Percentiles rank a stretch among this genome's conserved stretches.
Evolutionary conservation across 1,284 basidiomycete genomes (phyloP).

Genomic region (Bondarzewia mesenterica): DNA sequence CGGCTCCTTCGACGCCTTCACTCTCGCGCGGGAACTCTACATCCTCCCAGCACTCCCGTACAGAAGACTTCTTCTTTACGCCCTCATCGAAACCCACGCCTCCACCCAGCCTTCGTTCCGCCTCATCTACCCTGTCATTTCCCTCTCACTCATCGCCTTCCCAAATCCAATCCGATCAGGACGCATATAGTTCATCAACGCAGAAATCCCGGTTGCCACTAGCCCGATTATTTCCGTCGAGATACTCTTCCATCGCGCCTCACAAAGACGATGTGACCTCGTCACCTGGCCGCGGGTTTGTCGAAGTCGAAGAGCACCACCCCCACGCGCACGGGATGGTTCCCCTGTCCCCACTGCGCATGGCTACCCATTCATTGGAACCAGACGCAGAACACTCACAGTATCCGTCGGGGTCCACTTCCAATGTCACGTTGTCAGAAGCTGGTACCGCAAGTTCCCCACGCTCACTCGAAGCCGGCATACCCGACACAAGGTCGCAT

Average conservation of each 20-base stretch:
- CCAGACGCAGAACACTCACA: background rate
- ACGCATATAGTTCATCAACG: background rate
- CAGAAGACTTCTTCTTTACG: conserved; percentile 23
- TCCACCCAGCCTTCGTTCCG: conserved; percentile 7
- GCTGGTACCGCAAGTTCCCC: conserved; percentile 6
- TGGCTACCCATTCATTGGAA: background rate
- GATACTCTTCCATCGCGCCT: conserved; percentile 14
- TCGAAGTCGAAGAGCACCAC: too few relatives aligned
- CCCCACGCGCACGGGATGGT: background rate
- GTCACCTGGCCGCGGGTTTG: background rate
- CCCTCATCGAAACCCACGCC: conserved; percentile 21
- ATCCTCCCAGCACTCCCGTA: conserved; percentile 18
- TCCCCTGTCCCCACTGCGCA: background rate
- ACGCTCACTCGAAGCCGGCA: conserved; percentile 8
- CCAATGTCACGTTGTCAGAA: too few relatives aligned
- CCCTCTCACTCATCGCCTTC: conserved; percentile 13
- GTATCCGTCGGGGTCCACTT: too few relatives aligned
- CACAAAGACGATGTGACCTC: background rate
- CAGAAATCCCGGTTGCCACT: conserved; percentile 19
- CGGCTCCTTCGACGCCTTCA: background rate
- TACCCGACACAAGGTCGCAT: too few relatives aligned
- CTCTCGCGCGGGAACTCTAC: background rate
- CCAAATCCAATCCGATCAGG: background rate
- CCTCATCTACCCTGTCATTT: conserved; percentile 5
- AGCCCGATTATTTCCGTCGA: conserved; percentile 26